Evolutionary conservation across 2,329 filamentous ascomycete genomes (phyloP).

Genomic region (Talaromyces piceae): DNA sequence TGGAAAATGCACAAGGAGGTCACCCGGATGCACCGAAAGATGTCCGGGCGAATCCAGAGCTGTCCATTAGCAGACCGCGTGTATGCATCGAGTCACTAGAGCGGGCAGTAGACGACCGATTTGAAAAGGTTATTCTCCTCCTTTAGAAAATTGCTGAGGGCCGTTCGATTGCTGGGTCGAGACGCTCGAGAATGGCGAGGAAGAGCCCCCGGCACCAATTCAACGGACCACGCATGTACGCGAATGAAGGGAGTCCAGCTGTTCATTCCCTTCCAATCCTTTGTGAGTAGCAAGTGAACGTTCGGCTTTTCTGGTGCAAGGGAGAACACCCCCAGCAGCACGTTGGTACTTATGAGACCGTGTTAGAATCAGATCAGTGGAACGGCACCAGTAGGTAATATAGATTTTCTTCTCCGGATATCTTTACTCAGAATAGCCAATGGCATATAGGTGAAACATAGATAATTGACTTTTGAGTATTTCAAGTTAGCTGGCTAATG

Average conservation of each 20-base stretch:
- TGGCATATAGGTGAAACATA: no score
- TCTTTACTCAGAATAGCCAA: constrained; percentile 24
- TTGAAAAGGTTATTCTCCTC: constrained; percentile 8
- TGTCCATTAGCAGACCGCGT: constrained; percentile 16
- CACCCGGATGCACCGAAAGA: constrained; percentile 12
- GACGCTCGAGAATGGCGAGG: no score
- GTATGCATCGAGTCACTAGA: constrained; percentile 21
- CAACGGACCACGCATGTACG: constrained; percentile 23
- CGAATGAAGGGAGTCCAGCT: constrained; percentile 24
- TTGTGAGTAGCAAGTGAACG: constrained; percentile 22
- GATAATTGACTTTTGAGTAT: no score
- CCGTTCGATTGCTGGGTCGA: constrained; percentile 16
- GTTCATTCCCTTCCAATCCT: constrained; percentile 26
- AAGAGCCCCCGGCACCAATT: constrained; percentile 19
- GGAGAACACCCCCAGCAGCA: constrained; percentile 25
- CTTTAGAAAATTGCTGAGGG: constrained; percentile 6
- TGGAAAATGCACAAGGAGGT: constrained; percentile 24
- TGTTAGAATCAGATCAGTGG: constrained; percentile 26
- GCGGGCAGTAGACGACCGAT: constrained; percentile 14
- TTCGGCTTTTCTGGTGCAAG: constrained; percentile 19
- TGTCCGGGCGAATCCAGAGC: neutral
- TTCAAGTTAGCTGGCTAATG: no score
- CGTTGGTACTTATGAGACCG: constrained; percentile 22
- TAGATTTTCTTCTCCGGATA: no score
- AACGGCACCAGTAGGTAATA: neutral